Evolutionary conservation across 2,329 filamentous ascomycete genomes (phyloP).

Genomic region (Alternaria alternata): DNA sequence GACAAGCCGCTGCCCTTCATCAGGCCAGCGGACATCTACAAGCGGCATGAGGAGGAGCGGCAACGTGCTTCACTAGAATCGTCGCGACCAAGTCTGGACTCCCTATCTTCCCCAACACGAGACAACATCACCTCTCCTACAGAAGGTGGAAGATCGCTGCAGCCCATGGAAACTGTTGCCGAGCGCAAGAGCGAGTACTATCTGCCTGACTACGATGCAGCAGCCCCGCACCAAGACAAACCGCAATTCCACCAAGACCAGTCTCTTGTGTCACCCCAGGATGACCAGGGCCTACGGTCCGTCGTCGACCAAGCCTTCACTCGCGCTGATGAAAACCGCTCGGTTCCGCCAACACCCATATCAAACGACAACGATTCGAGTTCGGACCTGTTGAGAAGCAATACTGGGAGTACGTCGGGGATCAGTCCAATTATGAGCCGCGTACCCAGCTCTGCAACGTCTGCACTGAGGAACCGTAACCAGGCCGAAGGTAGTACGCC

Average conservation of each 20-base stretch:
- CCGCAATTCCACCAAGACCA: conserved; percentile 17
- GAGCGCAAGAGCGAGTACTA: conserved; percentile 67
- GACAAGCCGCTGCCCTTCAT: conserved; percentile 69
- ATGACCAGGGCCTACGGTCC: conserved; percentile 48
- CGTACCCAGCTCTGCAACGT: conserved; percentile 57
- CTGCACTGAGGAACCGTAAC: conserved; percentile 50
- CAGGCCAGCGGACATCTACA: conserved; percentile 80
- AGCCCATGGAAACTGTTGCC: conserved; percentile 61
- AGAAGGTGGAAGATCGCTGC: conserved; percentile 33
- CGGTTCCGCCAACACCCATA: conserved; percentile 61
- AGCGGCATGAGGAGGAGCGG: conserved; percentile 72
- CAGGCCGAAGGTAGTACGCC: conserved; percentile 56
- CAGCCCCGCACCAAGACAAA: conserved; percentile 14
- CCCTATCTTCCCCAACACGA: conserved; percentile 45
- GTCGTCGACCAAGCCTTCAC: conserved; percentile 73
- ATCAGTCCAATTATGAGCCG: conserved; percentile 72
- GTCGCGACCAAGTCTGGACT: conserved; percentile 65
- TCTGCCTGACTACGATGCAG: conserved; percentile 54
- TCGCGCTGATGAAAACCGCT: conserved; percentile 62
- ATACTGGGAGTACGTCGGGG: conserved; percentile 68
- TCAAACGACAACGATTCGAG: conserved; percentile 54
- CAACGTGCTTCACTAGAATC: conserved; percentile 66
- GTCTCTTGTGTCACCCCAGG: conserved; percentile 25
- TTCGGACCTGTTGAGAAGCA: conserved; percentile 62
- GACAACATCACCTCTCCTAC: conserved; percentile 31